Conservation (phyloP, 2,329 filamentous ascomycete species). For the Sporothrix schenckii region DNA sequence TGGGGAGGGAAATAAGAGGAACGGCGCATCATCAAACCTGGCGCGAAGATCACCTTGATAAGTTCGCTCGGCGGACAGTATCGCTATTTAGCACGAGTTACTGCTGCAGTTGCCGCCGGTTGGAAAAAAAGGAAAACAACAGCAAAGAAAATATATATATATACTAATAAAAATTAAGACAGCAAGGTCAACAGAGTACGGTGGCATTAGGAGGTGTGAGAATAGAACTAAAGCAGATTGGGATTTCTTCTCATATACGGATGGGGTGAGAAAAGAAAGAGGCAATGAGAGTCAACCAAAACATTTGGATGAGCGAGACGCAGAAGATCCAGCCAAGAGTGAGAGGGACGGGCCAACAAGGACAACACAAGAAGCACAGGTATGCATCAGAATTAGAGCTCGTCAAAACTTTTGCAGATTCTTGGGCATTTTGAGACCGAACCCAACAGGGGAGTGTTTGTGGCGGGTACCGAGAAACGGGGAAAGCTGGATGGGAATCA, state of each 20-base stretch:
- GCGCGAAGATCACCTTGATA: slow-evolving; percentile 52
- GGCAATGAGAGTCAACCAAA: neutral
- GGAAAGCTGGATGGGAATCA: slow-evolving; percentile 24
- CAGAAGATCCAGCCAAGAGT: slow-evolving; percentile 4
- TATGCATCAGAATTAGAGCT: neutral
- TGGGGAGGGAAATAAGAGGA: slow-evolving; percentile 35
- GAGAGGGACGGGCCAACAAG: slow-evolving; percentile 18
- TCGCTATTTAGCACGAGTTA: slow-evolving; percentile 8
- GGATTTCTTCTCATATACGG: neutral
- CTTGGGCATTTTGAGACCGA: neutral
- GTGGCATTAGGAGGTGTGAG: slow-evolving; percentile 3
- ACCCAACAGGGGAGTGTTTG: slow-evolving; percentile 7
- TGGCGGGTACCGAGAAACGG: slow-evolving; percentile 25
- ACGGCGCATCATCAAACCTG: slow-evolving; percentile 48
- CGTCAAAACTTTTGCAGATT: neutral
- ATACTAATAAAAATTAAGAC: neutral
- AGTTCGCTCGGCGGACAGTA: slow-evolving; percentile 30
- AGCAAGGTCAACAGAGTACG: neutral
- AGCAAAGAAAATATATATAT: neutral
- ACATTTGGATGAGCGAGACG: neutral
- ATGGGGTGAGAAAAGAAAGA: slow-evolving; percentile 14
- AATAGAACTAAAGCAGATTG: neutral
- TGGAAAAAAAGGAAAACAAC: neutral
- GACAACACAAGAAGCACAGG: slow-evolving; percentile 6
- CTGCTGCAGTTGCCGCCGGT: neutral